These are phyloP conservation scores for Cercospora sp. DNA, from an alignment of 2,329 filamentous ascomycete species.

Conservation along the genomic window DNA sequence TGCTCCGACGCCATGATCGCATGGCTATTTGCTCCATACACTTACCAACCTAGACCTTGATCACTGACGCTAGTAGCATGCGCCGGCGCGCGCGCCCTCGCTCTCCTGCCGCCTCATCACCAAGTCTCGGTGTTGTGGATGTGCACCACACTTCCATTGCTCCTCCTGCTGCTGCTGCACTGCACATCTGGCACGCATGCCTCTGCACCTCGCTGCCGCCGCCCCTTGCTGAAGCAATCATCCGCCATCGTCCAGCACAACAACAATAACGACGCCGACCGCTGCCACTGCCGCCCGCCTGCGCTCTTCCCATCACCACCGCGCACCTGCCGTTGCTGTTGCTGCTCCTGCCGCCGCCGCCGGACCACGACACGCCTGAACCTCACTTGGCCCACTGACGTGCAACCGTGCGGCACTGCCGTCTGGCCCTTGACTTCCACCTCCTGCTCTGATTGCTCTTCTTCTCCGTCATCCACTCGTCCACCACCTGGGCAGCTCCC, in stretches of 20 bases:
- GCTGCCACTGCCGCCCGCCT: conserved; percentile 38
- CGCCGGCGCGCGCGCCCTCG: conserved; percentile 23
- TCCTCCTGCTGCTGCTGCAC: conserved; percentile 15
- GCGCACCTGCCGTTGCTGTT: conserved; percentile 21
- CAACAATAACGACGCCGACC: neutral
- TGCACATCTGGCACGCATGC: conserved; percentile 29
- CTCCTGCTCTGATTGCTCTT: neutral
- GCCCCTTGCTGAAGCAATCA: conserved; percentile 36
- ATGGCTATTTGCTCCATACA: conserved; percentile 28
- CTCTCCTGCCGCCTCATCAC: conserved; percentile 21
- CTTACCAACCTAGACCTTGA: conserved; percentile 29
- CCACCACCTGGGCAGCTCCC: conserved; percentile 15
- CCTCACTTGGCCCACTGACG: conserved; percentile 8
- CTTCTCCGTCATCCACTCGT: conserved; percentile 14
- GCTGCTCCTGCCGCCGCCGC: neutral
- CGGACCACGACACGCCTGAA: neutral
- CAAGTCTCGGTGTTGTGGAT: conserved; percentile 6
- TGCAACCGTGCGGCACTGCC: conserved; percentile 1
- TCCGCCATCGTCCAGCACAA: conserved; percentile 4
- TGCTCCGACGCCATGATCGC: conserved; percentile 29
- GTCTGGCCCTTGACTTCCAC: neutral
- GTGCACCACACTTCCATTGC: neutral
- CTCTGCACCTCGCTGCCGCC: conserved; percentile 33
- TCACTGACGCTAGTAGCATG: conserved; percentile 27
- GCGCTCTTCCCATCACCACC: conserved; percentile 53